Evolutionary conservation across 176 grass and related monocot species (phyloP).

Genomic region (Areca catechu): DNA sequence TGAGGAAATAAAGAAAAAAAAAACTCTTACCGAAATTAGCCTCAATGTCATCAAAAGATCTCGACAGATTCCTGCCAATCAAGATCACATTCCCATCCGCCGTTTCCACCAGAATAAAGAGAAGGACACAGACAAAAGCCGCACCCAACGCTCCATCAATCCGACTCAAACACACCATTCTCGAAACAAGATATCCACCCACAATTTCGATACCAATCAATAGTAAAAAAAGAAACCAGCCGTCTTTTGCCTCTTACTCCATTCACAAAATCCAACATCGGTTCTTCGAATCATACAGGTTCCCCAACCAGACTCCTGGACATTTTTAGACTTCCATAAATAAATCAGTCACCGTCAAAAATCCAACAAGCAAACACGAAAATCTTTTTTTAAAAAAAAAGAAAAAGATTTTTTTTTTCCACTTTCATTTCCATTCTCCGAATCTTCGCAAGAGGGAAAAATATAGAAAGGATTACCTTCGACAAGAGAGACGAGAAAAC

Average conservation of each 20-base stretch:
- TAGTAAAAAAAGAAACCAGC: no score
- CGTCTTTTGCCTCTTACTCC: background rate
- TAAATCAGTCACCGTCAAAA: background rate
- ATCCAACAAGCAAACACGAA: slow-evolving; percentile 3
- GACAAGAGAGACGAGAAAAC: slow-evolving; percentile 1
- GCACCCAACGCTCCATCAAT: no score
- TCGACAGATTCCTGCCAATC: no score
- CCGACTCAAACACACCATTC: background rate
- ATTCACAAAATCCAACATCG: slow-evolving; percentile 10
- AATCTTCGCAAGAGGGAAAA: no score
- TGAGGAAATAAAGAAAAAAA: no score
- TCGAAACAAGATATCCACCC: slow-evolving; percentile 1
- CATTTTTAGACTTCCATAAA: slow-evolving; percentile 12
- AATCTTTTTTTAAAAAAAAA: background rate
- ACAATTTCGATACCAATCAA: background rate
- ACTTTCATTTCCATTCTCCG: no score
- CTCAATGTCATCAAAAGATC: no score
- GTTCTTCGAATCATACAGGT: background rate
- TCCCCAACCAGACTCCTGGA: slow-evolving; percentile 17
- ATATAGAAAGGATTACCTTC: background rate
- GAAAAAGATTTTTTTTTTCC: background rate
- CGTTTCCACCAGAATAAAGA: no score
- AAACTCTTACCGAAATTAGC: no score
- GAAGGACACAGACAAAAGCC: no score
- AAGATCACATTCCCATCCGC: no score